phyloP scores from a whole-genome alignment of 78 protist genomes.

The Chrysochromulina tobinii region DNA sequence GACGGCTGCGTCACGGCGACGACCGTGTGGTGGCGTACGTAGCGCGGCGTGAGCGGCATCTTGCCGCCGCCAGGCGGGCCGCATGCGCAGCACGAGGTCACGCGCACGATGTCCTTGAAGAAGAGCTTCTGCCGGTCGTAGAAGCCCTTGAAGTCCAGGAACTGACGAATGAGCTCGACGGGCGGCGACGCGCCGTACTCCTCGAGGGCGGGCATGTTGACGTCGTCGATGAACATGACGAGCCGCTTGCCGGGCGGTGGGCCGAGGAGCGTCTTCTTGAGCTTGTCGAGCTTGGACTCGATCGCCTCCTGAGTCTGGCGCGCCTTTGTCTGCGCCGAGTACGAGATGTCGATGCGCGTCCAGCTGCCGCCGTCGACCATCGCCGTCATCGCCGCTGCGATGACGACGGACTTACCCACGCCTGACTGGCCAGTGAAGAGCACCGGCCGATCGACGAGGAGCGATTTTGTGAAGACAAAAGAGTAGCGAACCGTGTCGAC shows the following conservation, averaged over 20 bases:
- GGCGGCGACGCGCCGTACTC: slow-evolving; percentile 85
- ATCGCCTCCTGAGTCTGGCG: slow-evolving; percentile 51
- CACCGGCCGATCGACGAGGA: slow-evolving; percentile 24
- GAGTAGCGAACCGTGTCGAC: slow-evolving; percentile 55
- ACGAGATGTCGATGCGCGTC: slow-evolving; percentile 27
- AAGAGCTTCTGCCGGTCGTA: slow-evolving; percentile 75
- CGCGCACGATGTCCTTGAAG: slow-evolving; percentile 52
- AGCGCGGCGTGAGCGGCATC: slow-evolving; percentile 65
- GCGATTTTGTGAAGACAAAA: background rate
- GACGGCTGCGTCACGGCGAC: slow-evolving; percentile 53
- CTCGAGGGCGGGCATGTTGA: slow-evolving; percentile 78
- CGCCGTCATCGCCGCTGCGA: slow-evolving; percentile 1
- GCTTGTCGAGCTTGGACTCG: slow-evolving; percentile 52
- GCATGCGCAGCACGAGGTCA: slow-evolving; percentile 33
- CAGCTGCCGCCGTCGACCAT: background rate
- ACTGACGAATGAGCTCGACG: slow-evolving; percentile 79
- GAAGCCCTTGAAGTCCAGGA: slow-evolving; percentile 67
- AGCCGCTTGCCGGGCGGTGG: slow-evolving; percentile 68
- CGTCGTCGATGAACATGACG: slow-evolving; percentile 79
- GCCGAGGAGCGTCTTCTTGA: slow-evolving; percentile 49
- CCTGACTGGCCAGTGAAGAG: slow-evolving; percentile 79
- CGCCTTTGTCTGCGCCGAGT: slow-evolving; percentile 66
- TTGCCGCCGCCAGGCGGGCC: slow-evolving; percentile 73
- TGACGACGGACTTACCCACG: slow-evolving; percentile 75
- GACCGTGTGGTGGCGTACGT: slow-evolving; percentile 63